Conservation (phyloP, 2,329 filamentous ascomycete species). For the Alternaria arborescens region DNA sequence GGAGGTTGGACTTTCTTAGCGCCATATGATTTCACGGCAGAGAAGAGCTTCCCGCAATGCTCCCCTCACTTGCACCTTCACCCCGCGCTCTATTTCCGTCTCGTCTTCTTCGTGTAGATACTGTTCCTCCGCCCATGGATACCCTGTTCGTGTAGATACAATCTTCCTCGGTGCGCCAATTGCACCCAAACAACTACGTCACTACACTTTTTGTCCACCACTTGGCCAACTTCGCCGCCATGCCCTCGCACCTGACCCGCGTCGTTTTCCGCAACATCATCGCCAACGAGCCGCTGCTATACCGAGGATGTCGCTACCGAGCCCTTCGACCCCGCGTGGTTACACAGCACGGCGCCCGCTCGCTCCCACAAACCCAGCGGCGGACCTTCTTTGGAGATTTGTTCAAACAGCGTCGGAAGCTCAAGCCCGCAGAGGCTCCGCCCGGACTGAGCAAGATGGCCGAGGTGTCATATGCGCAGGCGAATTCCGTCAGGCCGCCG, state of each 20-base stretch:
- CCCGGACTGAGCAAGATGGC: slow-evolving; percentile 77
- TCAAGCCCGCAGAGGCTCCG: slow-evolving; percentile 70
- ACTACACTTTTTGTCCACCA: slow-evolving; percentile 9
- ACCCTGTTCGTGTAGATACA: slow-evolving; percentile 6
- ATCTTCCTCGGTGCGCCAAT: slow-evolving; percentile 15
- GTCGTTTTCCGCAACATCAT: slow-evolving; percentile 66
- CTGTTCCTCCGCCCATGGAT: slow-evolving; percentile 27
- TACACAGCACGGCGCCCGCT: slow-evolving; percentile 31
- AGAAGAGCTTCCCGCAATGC: slow-evolving; percentile 5
- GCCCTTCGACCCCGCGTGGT: slow-evolving; percentile 34
- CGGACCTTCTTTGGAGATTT: slow-evolving; percentile 71
- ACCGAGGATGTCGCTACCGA: slow-evolving; percentile 56
- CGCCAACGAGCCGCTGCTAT: slow-evolving; percentile 59
- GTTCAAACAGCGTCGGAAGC: slow-evolving; percentile 66
- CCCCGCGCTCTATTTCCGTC: slow-evolving; percentile 23
- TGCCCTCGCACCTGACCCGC: slow-evolving; percentile 69
- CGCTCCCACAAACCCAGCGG: slow-evolving; percentile 47
- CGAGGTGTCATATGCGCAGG: slow-evolving; percentile 69
- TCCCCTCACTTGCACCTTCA: slow-evolving; percentile 8
- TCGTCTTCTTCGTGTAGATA: slow-evolving; percentile 23
- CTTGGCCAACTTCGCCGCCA: slow-evolving; percentile 40
- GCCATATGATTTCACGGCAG: slow-evolving; percentile 29
- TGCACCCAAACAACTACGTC: slow-evolving; percentile 12
- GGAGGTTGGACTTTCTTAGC: slow-evolving; percentile 26
- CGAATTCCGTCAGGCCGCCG: slow-evolving; percentile 71